Percentiles rank a stretch among this genome's conserved stretches.
Conservation (phyloP, 164 flowering plant genomes). For the Magnolia sinica region DNA sequence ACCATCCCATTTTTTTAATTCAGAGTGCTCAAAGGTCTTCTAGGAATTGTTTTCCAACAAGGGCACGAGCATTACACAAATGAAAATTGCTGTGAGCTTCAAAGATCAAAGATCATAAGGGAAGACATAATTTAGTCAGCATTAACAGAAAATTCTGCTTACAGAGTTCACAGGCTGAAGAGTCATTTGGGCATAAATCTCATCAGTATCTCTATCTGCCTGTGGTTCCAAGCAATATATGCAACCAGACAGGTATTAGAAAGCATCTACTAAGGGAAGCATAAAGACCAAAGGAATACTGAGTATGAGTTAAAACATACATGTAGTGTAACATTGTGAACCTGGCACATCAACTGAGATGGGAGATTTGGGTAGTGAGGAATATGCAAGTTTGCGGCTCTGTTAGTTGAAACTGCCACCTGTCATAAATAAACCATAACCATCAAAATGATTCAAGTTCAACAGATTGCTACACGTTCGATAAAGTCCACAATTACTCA, state of each 20-base stretch:
- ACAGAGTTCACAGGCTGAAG: slow-evolving; percentile 93
- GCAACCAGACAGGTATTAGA: background rate
- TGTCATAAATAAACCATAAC: slow-evolving; percentile 17
- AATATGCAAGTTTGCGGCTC: slow-evolving; percentile 70
- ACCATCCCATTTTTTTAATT: too few species aligned
- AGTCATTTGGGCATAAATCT: slow-evolving; percentile 96
- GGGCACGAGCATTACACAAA: background rate
- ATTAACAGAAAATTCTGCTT: slow-evolving; percentile 26
- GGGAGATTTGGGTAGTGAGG: slow-evolving; percentile 94
- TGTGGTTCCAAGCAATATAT: slow-evolving; percentile 19
- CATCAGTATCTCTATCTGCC: slow-evolving; percentile 98
- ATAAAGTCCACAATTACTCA: too few species aligned
- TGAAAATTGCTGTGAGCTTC: background rate
- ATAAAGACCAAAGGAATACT: background rate
- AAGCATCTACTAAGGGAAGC: background rate
- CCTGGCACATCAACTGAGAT: slow-evolving; percentile 89
- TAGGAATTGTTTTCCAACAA: too few species aligned
- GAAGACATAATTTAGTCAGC: background rate
- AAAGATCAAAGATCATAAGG: background rate
- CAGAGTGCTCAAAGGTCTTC: too few species aligned
- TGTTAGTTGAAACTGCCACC: slow-evolving; percentile 95
- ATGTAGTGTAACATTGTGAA: slow-evolving; percentile 91
- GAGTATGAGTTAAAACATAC: slow-evolving; percentile 38
- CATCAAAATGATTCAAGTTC: background rate
- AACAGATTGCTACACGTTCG: background rate